Evolutionary conservation across 2,329 filamentous ascomycete genomes (phyloP).

Genomic region (Microcyclospora tardicrescens): DNA sequence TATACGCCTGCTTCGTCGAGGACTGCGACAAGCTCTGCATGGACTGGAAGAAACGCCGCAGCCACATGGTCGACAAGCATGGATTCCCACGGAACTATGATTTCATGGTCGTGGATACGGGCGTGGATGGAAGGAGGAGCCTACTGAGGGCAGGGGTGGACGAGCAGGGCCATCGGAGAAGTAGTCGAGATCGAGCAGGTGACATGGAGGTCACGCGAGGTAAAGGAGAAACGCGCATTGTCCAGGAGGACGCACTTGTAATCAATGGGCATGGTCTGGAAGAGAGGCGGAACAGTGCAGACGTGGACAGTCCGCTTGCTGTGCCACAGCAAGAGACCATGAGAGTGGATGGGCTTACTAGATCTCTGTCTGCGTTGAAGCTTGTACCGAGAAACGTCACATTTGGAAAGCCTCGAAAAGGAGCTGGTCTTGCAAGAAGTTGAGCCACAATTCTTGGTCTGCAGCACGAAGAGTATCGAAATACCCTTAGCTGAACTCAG

Average conservation of each 20-base stretch:
- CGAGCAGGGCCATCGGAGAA: slow-evolving; percentile 19
- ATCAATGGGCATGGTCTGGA: neutral
- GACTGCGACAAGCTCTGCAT: slow-evolving; percentile 74
- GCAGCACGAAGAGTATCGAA: slow-evolving; percentile 31
- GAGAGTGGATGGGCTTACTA: slow-evolving; percentile 9
- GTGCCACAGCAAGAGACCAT: neutral
- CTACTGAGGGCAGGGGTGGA: slow-evolving; percentile 51
- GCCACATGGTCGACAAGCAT: slow-evolving; percentile 91
- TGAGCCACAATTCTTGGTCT: slow-evolving; percentile 20
- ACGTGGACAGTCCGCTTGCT: neutral
- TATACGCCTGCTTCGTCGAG: slow-evolving; percentile 84
- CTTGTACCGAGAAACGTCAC: slow-evolving; percentile 15
- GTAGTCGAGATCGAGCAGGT: slow-evolving; percentile 17
- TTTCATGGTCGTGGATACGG: slow-evolving; percentile 73
- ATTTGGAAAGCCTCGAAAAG: slow-evolving; percentile 4
- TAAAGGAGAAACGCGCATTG: slow-evolving; percentile 9
- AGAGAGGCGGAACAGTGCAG: neutral
- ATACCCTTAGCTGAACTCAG: slow-evolving; percentile 31
- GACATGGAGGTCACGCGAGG: slow-evolving; percentile 11
- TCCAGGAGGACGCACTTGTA: slow-evolving; percentile 1
- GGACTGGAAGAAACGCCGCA: slow-evolving; percentile 68
- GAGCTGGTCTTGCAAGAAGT: neutral
- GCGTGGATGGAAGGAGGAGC: slow-evolving; percentile 74
- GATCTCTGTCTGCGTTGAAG: slow-evolving; percentile 11
- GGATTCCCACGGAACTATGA: slow-evolving; percentile 78